phyloP scores from a whole-genome alignment of 164 flowering plant genomes.

The Stephania japonica region DNA sequence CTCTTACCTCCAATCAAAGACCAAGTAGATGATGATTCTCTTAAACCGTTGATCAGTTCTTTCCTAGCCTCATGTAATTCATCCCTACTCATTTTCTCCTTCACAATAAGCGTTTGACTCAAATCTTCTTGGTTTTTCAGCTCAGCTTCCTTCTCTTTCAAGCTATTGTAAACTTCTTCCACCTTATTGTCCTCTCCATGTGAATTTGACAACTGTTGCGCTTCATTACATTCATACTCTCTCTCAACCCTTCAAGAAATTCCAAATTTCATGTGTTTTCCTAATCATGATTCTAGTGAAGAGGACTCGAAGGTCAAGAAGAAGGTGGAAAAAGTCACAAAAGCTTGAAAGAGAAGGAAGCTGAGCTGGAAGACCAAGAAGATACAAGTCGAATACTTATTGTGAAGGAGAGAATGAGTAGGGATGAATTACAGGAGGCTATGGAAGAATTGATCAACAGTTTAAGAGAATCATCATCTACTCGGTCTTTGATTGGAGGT shows the following conservation, averaged over 20 bases:
- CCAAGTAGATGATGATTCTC: conserved; percentile 28
- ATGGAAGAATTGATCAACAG: conserved; percentile 54
- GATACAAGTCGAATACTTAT: conserved; percentile 10
- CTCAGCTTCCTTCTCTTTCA: conserved; percentile 16
- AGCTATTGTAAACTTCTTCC: conserved; percentile 7
- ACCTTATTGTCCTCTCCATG: conserved; percentile 49
- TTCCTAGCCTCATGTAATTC: conserved; percentile 72
- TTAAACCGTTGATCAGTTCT: conserved; percentile 46
- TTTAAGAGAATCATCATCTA: conserved; percentile 35
- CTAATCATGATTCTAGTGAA: conserved; percentile 13
- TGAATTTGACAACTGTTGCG: too few species aligned
- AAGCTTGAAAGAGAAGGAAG: conserved; percentile 15
- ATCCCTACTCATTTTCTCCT: conserved; percentile 36
- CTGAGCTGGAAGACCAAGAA: conserved; percentile 12
- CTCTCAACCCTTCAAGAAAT: too few species aligned
- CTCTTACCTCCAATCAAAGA: conserved; percentile 56
- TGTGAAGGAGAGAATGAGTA: conserved; percentile 22
- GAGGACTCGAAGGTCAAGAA: conserved; percentile 35
- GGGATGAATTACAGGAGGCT: conserved; percentile 67
- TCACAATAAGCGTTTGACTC: too few species aligned
- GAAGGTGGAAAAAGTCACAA: conserved; percentile 20
- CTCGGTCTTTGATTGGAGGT: conserved; percentile 39
- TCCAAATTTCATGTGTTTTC: too few species aligned
- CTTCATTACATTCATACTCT: too few species aligned
- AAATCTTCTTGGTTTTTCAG: conserved; percentile 8